Base-by-base conservation (phyloP, 2,329 filamentous ascomycete genomes). In the Macrophomina pseudophaseolina region DNA sequence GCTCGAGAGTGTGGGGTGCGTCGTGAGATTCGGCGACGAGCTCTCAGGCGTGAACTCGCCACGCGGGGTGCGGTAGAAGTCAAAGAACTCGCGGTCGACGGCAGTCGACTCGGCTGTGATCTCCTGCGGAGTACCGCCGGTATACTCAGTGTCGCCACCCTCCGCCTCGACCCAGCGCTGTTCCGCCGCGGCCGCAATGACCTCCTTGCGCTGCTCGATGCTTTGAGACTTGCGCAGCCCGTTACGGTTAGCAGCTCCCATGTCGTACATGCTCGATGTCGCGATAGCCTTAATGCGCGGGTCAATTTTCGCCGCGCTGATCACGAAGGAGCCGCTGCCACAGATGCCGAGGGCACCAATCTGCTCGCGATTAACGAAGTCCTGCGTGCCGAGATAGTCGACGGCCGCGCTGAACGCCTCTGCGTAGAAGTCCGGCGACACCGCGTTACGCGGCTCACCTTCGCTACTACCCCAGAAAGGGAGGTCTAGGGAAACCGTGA, bases 301-400 rank as follows among this genome's bases (percentile, higher is more conserved):
- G 68, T 74, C 68, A 16, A 78, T 73, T 66, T 79, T 78, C 2
- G 78, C 77, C 0, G 78, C 78, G 65, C 75, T 76, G 68, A 80
- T 74, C 8, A 75, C 63, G 48, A 72, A 77, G 5, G 69, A 71
- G 32, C 74, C 75, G 46, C 74, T 76, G 40, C 72, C 74, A 46
- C 75, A 76, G 59, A 76, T 74, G 12, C 74, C 74, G 14, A 76
- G 54, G 23, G 49, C 74, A 30, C 74, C 74, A 52, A 76, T 76
- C 5, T 72, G 72, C 68, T 73, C 71, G 35, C 71, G 71, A 52
- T 76, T 69, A 46, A 76, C 68, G 44, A 70, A 73, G 23, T 65
- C 49, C 51, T 71, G 70, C 0, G 46, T 38, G 35, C 68, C 68
- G 16, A 77, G 72, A 16, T 74, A 77, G 67, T 76, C 74, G 16